Conservation (phyloP, 2,329 filamentous ascomycete genomes). For the Microsporum ferrugineum region DNA sequence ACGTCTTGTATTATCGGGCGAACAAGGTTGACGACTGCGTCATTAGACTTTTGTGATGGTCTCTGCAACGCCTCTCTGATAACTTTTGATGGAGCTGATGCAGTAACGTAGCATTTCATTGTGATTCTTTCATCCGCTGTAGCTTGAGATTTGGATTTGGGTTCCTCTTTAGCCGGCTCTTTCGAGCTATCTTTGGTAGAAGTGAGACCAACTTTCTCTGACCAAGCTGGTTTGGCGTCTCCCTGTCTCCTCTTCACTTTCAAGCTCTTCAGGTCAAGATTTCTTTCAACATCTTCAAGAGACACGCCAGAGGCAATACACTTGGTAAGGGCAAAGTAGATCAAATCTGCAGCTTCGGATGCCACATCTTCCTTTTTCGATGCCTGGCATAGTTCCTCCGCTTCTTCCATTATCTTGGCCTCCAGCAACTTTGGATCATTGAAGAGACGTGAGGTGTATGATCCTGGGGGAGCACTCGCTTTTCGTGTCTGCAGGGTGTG, state of each 20-base stretch:
- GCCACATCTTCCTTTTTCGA: conserved; percentile 71
- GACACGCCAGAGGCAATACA: conserved; percentile 75
- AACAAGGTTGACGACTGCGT: conserved; percentile 82
- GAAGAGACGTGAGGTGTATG: conserved; percentile 88
- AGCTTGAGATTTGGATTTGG: conserved; percentile 35
- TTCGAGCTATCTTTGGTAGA: conserved; percentile 15
- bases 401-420: conserved; percentile 98
- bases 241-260: conserved; percentile 91
- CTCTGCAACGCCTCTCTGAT: conserved; percentile 68
- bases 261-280: conserved; percentile 83
- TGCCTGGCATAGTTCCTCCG: conserved; percentile 85
- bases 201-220: conserved; percentile 62
- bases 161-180: conserved; percentile 26
- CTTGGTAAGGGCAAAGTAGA: conserved; percentile 92
- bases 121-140: conserved; percentile 52
- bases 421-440: conserved; percentile 78
- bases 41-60: conserved; percentile 89
- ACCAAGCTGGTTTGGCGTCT: conserved; percentile 89
- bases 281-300: conserved; percentile 80
- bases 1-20: conserved; percentile 86
- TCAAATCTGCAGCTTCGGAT: conserved; percentile 86
- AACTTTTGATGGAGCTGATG: conserved; percentile 50
- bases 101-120: conserved; percentile 69
- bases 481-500: conserved; percentile 77
- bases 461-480: conserved; percentile 69